These are phyloP conservation scores for Backusella australiensis DNA, from an alignment of 192 early-diverging fungal genomes.

Conservation along the genomic window DNA sequence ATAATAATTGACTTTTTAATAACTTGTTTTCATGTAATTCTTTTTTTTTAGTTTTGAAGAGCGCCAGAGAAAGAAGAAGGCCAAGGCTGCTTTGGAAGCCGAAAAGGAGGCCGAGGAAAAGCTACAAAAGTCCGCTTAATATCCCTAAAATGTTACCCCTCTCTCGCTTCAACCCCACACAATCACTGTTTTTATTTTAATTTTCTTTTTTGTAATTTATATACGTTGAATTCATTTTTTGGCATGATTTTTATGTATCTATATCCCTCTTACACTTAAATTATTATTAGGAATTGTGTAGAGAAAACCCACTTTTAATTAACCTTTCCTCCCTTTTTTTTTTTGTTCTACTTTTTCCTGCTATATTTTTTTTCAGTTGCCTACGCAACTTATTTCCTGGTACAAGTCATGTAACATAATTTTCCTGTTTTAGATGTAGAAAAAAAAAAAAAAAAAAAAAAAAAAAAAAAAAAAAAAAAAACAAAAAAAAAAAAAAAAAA, in stretches of 20 bases:
- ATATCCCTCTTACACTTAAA: neutral
- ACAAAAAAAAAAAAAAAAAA: neutral
- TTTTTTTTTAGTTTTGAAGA: slow-evolving; percentile 50
- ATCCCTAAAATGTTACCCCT: neutral
- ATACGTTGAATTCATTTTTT: neutral
- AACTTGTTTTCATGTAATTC: neutral
- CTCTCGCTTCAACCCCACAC: neutral
- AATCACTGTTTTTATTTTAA: neutral
- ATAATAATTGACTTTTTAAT: neutral
- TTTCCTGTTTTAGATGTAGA: neutral
- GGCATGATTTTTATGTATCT: neutral
- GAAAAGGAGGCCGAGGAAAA: slow-evolving; percentile 64
- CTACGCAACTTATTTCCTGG: neutral
- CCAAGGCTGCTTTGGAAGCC: slow-evolving; percentile 64
- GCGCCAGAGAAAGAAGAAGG: slow-evolving; percentile 71
- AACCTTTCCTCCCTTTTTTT: neutral
- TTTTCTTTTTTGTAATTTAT: slow-evolving; percentile 1
- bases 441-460: neutral
- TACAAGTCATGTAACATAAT: neutral
- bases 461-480: neutral
- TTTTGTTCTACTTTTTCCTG: neutral
- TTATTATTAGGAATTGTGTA: neutral
- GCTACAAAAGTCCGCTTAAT: slow-evolving; percentile 16
- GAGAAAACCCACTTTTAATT: neutral
- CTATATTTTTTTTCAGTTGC: neutral